These are phyloP conservation scores for Mrakiaceae sp. DNA, from an alignment of 1,284 basidiomycete genomes.

Conservation along the genomic window DNA sequence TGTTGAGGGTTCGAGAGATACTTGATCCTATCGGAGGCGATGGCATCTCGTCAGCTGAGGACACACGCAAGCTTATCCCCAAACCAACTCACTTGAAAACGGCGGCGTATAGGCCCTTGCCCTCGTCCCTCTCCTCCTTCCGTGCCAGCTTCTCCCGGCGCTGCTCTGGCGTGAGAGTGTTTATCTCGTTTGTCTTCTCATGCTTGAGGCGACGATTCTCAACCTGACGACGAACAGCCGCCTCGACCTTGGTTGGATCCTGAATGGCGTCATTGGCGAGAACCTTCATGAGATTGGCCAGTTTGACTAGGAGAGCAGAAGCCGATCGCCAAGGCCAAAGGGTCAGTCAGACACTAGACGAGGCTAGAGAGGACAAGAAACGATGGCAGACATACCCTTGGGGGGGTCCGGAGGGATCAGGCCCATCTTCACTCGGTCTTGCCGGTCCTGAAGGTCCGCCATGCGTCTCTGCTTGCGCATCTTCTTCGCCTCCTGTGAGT, in stretches of 20 bases:
- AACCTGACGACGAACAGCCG: constrained; percentile 83
- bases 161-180: constrained; percentile 85
- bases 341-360: constrained; percentile 17
- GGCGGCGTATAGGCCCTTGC: constrained; percentile 71
- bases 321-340: background rate
- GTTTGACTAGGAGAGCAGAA: constrained; percentile 51
- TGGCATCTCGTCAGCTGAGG: background rate
- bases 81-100: constrained; percentile 67
- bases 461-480: constrained; percentile 80
- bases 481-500: constrained; percentile 79
- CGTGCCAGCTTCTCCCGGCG: constrained; percentile 70
- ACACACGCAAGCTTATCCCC: background rate
- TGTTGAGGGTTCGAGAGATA: constrained; percentile 85
- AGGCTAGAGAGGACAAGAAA: background rate
- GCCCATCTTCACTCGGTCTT: constrained; percentile 92
- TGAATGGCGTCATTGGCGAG: constrained; percentile 90
- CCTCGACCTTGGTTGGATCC: constrained; percentile 93
- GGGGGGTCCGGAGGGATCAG: constrained; percentile 88
- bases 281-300: constrained; percentile 96
- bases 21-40: constrained; percentile 49
- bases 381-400: constrained; percentile 52
- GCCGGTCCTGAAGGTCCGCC: constrained; percentile 85
- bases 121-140: constrained; percentile 74
- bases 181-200: constrained; percentile 80
- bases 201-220: constrained; percentile 77